Evolutionary conservation across 2,329 filamentous ascomycete species (phyloP).

Genomic region (Monosporascus sp.): DNA sequence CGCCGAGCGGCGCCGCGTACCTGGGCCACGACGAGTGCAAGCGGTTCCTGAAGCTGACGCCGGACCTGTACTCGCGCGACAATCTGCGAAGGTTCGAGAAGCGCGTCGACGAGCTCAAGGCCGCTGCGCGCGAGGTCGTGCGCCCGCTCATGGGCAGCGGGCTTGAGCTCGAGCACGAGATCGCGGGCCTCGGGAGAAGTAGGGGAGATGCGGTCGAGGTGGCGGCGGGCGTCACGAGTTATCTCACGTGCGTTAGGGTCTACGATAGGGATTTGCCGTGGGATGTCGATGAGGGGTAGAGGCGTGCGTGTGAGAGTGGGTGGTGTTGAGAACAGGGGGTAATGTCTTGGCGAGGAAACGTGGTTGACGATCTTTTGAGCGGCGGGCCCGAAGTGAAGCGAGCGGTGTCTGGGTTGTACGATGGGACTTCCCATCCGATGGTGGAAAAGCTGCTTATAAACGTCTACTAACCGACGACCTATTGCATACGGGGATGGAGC

Average conservation of each 20-base stretch:
- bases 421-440: no score
- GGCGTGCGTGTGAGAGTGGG: background rate
- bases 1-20: conserved; percentile 55
- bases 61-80: conserved; percentile 81
- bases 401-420: no score
- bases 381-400: no score
- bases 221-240: conserved; percentile 18
- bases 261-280: conserved; percentile 27
- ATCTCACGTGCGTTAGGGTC: conserved; percentile 26
- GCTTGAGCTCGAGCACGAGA: conserved; percentile 69
- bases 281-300: conserved; percentile 19
- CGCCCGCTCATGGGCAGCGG: conserved; percentile 81
- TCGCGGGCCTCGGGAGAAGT: conserved; percentile 35
- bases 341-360: background rate
- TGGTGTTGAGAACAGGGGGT: background rate
- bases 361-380: no score
- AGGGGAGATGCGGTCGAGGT: conserved; percentile 5
- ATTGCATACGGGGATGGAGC: no score
- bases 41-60: conserved; percentile 76
- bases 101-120: conserved; percentile 82
- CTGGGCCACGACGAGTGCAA: conserved; percentile 85
- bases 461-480: no score
- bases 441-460: no score
- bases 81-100: conserved; percentile 80
- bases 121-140: conserved; percentile 74